Evolutionary conservation across 306 rosid species (phyloP), one percentile per base, ranked within the genome.

Genomic region (Vigna nakashimae): DNA sequence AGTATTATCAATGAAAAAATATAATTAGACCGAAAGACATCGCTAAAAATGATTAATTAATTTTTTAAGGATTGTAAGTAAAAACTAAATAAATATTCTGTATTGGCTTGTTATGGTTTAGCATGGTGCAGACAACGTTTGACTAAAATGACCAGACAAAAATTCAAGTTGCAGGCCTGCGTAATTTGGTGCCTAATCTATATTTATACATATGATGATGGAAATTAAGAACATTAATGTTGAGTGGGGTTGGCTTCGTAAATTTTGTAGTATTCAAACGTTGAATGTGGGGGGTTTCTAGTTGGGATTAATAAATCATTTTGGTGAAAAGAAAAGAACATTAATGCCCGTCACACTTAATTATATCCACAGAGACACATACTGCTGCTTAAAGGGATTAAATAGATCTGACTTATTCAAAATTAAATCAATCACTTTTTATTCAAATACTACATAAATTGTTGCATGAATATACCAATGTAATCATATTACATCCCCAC

Each of bases 71-170:
- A 30, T 30, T 30, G 32, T 3, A 30, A 30, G 32, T 4, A 30
- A 30, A 30, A 30, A 30, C 32, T 30, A 30, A 30, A 34, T 34
- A 5, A 34, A 4, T 4, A 36, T 36, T 36, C 1, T 36, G 42
- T 36, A 36, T 42, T 2, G 0, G 11, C 11, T 9, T 42, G 2
- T 42, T 42, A 9, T 2, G 10, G 12, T 42, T 22, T 20, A 12
- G 55, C 73, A 45, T 20, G 6, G 15, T 67, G 56, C 0, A 67
- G 55, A 67, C 56, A 67, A 24, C 24, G 12, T 3, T 67, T 67
- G 73, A 67, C 20, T 6, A 67, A 45, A 45, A 45, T 22, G 56
- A 24, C 58, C 43, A 68, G 15, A 24, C 56, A 15, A 46, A 68
- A 46, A 15, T 2, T 46, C 3, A 43, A 6, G 18, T 13, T 9